Evolutionary conservation across 2,329 filamentous ascomycete species (phyloP).

Genomic region (Cucurbitaria berberidis): DNA sequence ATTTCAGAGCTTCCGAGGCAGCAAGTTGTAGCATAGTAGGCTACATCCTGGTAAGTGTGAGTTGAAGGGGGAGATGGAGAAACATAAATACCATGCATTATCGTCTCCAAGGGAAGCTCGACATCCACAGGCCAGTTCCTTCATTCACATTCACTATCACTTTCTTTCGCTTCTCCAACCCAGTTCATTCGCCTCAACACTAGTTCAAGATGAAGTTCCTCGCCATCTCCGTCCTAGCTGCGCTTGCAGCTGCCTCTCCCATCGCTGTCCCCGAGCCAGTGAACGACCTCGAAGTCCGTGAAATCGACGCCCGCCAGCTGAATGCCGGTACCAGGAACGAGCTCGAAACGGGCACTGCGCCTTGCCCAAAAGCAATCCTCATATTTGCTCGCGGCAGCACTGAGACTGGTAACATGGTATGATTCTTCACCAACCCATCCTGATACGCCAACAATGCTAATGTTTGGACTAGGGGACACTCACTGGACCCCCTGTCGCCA

Average conservation of each 20-base stretch:
- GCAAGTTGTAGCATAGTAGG: background rate
- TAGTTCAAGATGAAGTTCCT: slow-evolving; percentile 29
- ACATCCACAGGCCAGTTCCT: background rate
- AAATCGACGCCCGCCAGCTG: slow-evolving; percentile 22
- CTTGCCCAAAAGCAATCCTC: slow-evolving; percentile 35
- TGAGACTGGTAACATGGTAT: slow-evolving; percentile 38
- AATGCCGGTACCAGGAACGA: slow-evolving; percentile 19
- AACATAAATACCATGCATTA: background rate
- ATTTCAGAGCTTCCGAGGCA: background rate
- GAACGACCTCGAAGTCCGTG: background rate
- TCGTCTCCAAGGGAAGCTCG: background rate
- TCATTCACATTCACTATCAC: background rate
- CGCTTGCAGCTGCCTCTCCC: slow-evolving; percentile 18
- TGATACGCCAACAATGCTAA: background rate
- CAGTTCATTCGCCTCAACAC: background rate
- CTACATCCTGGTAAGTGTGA: background rate
- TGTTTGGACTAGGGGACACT: slow-evolving; percentile 20
- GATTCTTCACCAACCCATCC: background rate
- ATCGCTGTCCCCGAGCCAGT: slow-evolving; percentile 15
- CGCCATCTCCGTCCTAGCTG: slow-evolving; percentile 18
- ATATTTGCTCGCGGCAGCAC: slow-evolving; percentile 37
- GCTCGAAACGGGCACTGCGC: slow-evolving; percentile 26
- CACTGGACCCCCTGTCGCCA: slow-evolving; percentile 27
- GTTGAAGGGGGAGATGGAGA: background rate
- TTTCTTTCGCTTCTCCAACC: background rate